Percentiles rank a stretch among this genome's conserved stretches.
Evolutionary conservation across 257 asterid species (phyloP).

Genomic region (Gentiana dahurica): DNA sequence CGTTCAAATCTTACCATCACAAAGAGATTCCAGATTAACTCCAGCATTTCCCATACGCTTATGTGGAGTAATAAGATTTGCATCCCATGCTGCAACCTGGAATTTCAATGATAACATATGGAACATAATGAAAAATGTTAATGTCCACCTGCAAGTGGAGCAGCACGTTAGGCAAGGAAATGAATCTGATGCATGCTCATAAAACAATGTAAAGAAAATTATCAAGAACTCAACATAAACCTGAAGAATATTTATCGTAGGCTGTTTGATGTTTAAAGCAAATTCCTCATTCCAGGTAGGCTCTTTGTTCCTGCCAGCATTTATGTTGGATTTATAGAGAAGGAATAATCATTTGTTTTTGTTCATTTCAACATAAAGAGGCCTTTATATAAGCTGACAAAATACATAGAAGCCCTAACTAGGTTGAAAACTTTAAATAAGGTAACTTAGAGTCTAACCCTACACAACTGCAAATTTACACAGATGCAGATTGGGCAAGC

Average conservation of each 20-base stretch:
- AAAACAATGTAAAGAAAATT: neutral
- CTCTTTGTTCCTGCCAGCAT: slow-evolving; percentile 74
- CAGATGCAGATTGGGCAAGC: no score
- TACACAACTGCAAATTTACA: no score
- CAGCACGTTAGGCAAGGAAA: neutral
- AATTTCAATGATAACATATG: slow-evolving; percentile 5
- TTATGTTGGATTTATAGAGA: neutral
- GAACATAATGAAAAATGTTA: neutral
- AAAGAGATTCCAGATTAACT: slow-evolving; percentile 52
- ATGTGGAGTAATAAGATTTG: slow-evolving; percentile 92
- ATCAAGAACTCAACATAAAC: slow-evolving; percentile 20
- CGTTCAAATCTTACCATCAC: slow-evolving; percentile 57
- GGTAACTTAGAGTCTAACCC: no score
- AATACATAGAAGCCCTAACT: no score
- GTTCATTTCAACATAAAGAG: no score
- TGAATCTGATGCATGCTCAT: neutral
- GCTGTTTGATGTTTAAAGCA: slow-evolving; percentile 71
- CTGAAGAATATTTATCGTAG: slow-evolving; percentile 71
- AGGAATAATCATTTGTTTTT: no score
- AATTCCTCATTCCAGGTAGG: slow-evolving; percentile 98
- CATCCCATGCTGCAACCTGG: slow-evolving; percentile 99
- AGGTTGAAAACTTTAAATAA: no score
- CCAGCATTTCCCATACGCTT: slow-evolving; percentile 96
- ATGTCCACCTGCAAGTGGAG: neutral
- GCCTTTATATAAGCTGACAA: no score